A percentile compares a stretch with the other conserved stretches of the same genome.
Conservation (phyloP, 768 basidiomycete genomes). For the Tulasnella sp. region DNA sequence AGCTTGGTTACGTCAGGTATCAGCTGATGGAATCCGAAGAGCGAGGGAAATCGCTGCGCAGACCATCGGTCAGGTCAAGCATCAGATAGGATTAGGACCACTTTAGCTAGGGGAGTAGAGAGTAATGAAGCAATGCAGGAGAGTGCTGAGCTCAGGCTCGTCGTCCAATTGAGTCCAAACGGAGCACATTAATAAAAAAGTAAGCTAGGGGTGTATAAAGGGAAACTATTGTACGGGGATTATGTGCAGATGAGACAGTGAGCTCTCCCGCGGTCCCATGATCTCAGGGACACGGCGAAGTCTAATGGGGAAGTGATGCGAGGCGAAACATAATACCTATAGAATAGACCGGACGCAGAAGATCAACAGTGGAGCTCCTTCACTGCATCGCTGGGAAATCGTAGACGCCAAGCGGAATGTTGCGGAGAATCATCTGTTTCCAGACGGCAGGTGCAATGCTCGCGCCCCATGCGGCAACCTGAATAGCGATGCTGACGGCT, state of each 20-base stretch:
- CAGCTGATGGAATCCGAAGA: constrained; percentile 55
- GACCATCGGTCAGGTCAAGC: constrained; percentile 67
- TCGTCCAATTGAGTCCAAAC: neutral
- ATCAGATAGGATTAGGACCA: constrained; percentile 53
- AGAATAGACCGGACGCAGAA: neutral
- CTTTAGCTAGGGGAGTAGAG: constrained; percentile 21
- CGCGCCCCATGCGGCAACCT: constrained; percentile 11
- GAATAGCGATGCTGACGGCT: constrained; percentile 1
- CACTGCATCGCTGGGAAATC: constrained; percentile 2
- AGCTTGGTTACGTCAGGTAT: constrained; percentile 58
- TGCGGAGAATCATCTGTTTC: constrained; percentile 21
- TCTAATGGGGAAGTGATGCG: neutral
- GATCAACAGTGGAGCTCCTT: neutral
- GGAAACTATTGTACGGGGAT: neutral
- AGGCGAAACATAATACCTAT: neutral
- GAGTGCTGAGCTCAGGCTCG: neutral
- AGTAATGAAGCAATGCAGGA: neutral
- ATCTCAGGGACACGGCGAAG: neutral
- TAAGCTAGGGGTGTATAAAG: neutral
- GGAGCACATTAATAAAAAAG: neutral
- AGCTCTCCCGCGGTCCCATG: neutral
- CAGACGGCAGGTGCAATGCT: neutral
- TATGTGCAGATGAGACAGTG: neutral
- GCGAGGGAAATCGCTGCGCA: constrained; percentile 57
- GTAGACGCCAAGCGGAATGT: constrained; percentile 2